These are phyloP conservation scores for Ustilago nuda DNA, from an alignment of 1,284 basidiomycete species.

Conservation along the genomic window DNA sequence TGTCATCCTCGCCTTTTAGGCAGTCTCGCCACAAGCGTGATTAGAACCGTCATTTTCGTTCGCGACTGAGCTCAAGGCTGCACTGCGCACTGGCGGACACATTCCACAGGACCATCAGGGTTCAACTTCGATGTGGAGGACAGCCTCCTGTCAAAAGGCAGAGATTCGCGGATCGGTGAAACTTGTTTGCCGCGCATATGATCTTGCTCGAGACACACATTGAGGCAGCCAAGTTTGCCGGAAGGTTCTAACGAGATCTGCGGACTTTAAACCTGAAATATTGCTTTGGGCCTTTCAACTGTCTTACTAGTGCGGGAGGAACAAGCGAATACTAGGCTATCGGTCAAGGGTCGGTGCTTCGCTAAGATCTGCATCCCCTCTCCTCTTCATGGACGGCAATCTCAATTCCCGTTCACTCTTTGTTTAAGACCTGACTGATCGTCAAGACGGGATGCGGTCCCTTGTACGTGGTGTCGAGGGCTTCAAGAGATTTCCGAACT, in stretches of 20 bases:
- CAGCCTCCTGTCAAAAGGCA: neutral
- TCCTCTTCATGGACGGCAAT: conserved; percentile 8
- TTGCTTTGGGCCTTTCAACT: neutral
- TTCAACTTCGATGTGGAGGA: neutral
- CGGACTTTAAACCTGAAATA: neutral
- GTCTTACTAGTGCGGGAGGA: neutral
- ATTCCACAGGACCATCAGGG: neutral
- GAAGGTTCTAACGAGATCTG: conserved; percentile 7
- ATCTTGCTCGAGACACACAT: neutral
- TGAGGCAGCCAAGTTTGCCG: neutral
- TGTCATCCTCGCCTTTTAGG: neutral
- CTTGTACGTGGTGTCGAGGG: neutral
- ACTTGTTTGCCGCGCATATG: neutral
- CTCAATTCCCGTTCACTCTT: conserved; percentile 15
- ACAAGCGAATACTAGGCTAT: conserved; percentile 10
- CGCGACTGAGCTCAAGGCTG: neutral
- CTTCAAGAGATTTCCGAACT: conserved; percentile 1
- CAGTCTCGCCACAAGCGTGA: too few species aligned
- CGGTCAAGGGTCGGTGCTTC: conserved; percentile 3
- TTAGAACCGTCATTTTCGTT: too few species aligned
- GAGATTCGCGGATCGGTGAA: neutral
- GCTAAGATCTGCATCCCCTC: conserved; percentile 11
- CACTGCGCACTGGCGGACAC: neutral
- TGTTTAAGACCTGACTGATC: neutral
- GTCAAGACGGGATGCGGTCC: neutral